phyloP scores from a whole-genome alignment of 75 land plant species.

The Larix kaempferi region DNA sequence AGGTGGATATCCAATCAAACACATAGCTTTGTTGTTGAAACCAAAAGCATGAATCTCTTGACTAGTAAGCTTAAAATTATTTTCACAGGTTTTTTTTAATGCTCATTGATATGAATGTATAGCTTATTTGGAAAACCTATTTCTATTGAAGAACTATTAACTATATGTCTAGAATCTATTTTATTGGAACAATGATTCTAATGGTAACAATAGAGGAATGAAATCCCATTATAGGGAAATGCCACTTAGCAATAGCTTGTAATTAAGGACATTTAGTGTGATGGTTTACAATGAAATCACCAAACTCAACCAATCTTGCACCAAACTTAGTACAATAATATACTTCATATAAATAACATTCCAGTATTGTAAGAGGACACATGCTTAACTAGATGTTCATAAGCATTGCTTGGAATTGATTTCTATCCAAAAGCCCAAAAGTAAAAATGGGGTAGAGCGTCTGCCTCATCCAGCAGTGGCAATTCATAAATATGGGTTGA shows the following conservation, averaged over 20 bases:
- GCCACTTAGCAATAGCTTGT: no score
- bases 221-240: no score
- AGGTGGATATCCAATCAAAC: no score
- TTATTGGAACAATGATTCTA: no score
- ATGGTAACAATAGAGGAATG: no score
- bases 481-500: slow-evolving; percentile 19
- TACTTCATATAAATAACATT: no score
- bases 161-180: no score
- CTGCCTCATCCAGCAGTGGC: not conserved
- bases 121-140: not conserved
- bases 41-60: not conserved
- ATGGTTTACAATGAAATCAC: no score
- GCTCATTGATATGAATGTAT: not conserved
- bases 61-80: not conserved
- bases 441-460: slow-evolving; percentile 39
- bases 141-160: no score
- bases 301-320: no score
- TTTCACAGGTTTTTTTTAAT: not conserved
- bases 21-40: not conserved
- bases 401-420: slow-evolving; percentile 19
- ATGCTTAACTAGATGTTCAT: slow-evolving; percentile 44
- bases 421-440: slow-evolving; percentile 38
- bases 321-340: no score
- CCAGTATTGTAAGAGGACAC: slow-evolving; percentile 7
- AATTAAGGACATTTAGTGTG: not conserved